Evolutionary conservation across 768 basidiomycete genomes (phyloP), one percentile per base, ranked within the genome.

Genomic region (Sutorius australiensis): DNA sequence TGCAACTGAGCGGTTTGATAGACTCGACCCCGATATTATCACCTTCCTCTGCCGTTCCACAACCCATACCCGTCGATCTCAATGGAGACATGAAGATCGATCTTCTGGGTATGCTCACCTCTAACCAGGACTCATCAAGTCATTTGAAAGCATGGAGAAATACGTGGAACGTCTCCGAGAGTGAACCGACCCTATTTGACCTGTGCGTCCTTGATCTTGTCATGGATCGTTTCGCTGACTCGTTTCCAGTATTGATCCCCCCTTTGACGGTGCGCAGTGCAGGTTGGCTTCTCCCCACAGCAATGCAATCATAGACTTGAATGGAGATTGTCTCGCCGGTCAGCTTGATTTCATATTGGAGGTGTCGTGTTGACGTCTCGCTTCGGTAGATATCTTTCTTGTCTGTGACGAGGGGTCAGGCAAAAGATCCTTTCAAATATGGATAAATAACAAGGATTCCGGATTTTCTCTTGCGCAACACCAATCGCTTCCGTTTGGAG

Each of bases 251-350:
- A 67, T 71, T 30, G 75, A 83, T 41, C 80, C 88, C 2, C 77
- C 78, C 14, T 81, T 92, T 59, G 68, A 76, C 19, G 84, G 81
- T 13, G 59, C 75, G 14, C 82, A 84, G 39, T 99, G 97, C 70
- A 78, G 72, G 10, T 67, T 92, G n/a, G 80, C 90, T 11, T 84
- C 86, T 57, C 95, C 95, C 6, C 97, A 98, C 65, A 93, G 89
- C 65, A 97, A 95, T 69, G 95, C 94, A 0, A 87, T 94, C 16
- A 80, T 98, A 5, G 97, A 99, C 63, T 73, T 99, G 36, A 83
- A 98, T 56, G 97, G 97, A 12, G 97, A 99, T 68, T 98, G 97
- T 68, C 77, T 97, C 4, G 92, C 95, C 57, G 92, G 92, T 88
- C 55, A 27, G 55, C 53, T 8, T 32, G 8, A 33, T 19, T 17